Evolutionary conservation across 306 rosid species (phyloP).

Genomic region (Vigna mungo): DNA sequence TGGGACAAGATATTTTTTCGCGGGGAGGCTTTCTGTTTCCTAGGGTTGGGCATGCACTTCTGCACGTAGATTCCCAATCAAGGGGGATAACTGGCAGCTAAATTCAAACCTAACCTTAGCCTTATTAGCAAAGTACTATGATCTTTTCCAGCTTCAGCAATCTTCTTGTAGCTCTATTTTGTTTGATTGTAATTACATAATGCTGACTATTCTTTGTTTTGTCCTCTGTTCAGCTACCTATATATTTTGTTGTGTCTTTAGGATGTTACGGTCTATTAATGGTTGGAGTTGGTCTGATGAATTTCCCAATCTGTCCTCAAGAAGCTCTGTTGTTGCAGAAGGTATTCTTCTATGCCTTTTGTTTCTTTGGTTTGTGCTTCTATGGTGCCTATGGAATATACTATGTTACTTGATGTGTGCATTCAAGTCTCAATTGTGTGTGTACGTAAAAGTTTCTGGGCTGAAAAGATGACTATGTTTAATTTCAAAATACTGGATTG

Average conservation of each 20-base stretch:
- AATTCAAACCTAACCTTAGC: slow-evolving; percentile 28
- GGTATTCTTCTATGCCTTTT: slow-evolving; percentile 52
- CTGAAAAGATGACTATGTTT: slow-evolving; percentile 6
- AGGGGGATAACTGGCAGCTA: slow-evolving; percentile 2
- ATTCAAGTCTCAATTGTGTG: slow-evolving; percentile 17
- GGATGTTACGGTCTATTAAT: slow-evolving; percentile 93
- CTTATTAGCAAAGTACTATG: neutral
- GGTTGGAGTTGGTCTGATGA: slow-evolving; percentile 93
- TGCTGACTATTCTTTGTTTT: slow-evolving; percentile 40
- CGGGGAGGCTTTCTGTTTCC: slow-evolving; percentile 24
- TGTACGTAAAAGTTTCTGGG: slow-evolving; percentile 3
- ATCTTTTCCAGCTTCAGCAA: slow-evolving; percentile 23
- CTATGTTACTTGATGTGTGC: neutral
- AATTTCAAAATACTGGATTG: neutral
- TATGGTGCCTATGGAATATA: slow-evolving; percentile 11
- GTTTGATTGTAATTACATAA: slow-evolving; percentile 13
- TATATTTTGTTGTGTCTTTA: slow-evolving; percentile 73
- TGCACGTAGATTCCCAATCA: neutral
- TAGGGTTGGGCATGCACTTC: neutral
- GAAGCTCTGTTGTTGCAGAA: slow-evolving; percentile 76
- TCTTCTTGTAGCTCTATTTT: neutral
- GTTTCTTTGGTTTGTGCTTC: slow-evolving; percentile 11
- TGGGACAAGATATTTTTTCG: slow-evolving; percentile 5
- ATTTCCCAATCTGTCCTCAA: slow-evolving; percentile 86
- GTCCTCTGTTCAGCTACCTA: slow-evolving; percentile 62